phyloP scores from a whole-genome alignment of 805 yeast genomes.

The Saturnispora zaruensis region DNA sequence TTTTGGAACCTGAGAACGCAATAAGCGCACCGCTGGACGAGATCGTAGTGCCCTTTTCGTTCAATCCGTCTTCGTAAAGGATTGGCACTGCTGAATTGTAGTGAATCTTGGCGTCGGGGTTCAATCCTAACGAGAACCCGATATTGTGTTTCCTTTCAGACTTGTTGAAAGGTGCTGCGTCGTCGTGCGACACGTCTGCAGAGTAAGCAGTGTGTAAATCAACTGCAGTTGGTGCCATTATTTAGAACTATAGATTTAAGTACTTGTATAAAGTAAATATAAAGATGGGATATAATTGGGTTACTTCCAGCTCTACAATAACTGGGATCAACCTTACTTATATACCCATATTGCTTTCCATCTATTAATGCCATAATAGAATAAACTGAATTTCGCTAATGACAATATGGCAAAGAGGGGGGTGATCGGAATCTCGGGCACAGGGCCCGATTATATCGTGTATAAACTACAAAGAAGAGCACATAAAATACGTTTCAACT shows the following conservation, averaged over 20 bases:
- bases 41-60: conserved; percentile 85
- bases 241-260: conserved; percentile 2
- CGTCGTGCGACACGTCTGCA: conserved; percentile 19
- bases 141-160: conserved; percentile 25
- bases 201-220: conserved; percentile 28
- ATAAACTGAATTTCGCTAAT: background rate
- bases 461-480: background rate
- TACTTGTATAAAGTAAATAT: background rate
- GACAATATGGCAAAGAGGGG: background rate
- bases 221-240: conserved; percentile 35
- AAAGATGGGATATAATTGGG: too few species aligned
- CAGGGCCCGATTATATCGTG: background rate
- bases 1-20: conserved; percentile 91
- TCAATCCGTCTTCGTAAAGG: conserved; percentile 87
- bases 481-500: too few species aligned
- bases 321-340: background rate
- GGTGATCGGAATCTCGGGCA: conserved; percentile 1
- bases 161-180: conserved; percentile 19
- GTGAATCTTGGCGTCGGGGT: conserved; percentile 58
- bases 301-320: too few species aligned
- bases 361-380: background rate
- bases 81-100: conserved; percentile 93
- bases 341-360: background rate
- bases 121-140: conserved; percentile 36
- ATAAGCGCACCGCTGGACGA: conserved; percentile 90